Base-by-base conservation (phyloP, 306 rosid genomes). In the Hylodesmum podocarpum region DNA sequence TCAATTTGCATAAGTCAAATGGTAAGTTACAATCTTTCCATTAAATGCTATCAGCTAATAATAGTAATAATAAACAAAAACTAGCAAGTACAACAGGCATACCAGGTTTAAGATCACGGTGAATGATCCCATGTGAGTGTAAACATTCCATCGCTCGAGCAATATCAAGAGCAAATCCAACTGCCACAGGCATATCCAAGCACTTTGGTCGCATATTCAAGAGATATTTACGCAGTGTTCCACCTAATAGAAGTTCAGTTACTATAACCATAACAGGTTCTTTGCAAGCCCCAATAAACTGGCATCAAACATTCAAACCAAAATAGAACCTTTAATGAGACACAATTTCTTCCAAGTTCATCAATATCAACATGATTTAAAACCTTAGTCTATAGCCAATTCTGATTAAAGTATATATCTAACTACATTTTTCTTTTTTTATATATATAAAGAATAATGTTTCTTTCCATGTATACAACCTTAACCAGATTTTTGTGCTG, bases 261-360 rank as follows among this genome's bases (percentile, higher is more conserved):
- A 94, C 98, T 81, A 94, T 91, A 44, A 94, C 98, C 98, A 91
- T 94, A 70, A 94, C 82, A 65, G 98, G 97, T 79, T 91, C 94
- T 72, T 94, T 94, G 85, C 98, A 94, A 80, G 98, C 98, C 21
- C 98, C 98, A 84, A 91, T 90, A 79, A 94, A 94, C 97, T 94
- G 87, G 73, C 50, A 81, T 76, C 75, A 83, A 53, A 47, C 73
- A 44, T 80, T 76, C 75, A 83, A 53, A 47, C 73, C 81, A 61
- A 76, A 62, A 72, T 29, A 37, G 7, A 79, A 46, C 69, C 24
- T 50, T 70, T 15, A 36, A 75, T 78, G 34, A 88, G 84, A 77
- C 70, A 49, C 14, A 0, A 22, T 37, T 33, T 43, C 29, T 31
- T 69, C 21, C 21, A 28, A 46, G 67, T 31, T 49, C 53, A 74